Conservation (phyloP, 2,329 filamentous ascomycete genomes). For the Oidium heveae region DNA sequence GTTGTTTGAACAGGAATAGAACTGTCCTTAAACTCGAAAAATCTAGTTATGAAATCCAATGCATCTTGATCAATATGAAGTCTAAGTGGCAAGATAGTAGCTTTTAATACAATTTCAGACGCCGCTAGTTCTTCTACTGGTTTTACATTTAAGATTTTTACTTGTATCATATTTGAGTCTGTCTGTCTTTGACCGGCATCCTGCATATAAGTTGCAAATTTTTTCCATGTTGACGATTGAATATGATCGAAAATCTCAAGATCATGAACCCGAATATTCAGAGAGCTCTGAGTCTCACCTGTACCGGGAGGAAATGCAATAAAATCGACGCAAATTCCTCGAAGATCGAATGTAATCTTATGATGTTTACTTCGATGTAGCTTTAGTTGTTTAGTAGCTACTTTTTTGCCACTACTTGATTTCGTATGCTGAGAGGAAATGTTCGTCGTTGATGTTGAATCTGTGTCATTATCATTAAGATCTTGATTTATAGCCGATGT, state of each 20-base stretch:
- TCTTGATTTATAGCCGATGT: conserved; percentile 67
- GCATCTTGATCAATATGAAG: conserved; percentile 95
- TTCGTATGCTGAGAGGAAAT: conserved; percentile 31
- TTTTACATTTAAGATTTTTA: conserved; percentile 71
- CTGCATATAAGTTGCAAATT: conserved; percentile 83
- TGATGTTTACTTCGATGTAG: conserved; percentile 70
- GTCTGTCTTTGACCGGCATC: conserved; percentile 71
- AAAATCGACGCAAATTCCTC: conserved; percentile 60
- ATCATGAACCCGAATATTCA: conserved; percentile 60
- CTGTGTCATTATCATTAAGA: conserved; percentile 62
- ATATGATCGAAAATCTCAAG: conserved; percentile 87
- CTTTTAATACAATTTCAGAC: conserved; percentile 66
- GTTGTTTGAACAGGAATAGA: conserved; percentile 26
- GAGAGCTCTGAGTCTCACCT: conserved; percentile 64
- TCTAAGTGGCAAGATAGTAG: conserved; percentile 56
- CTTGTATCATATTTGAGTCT: conserved; percentile 67
- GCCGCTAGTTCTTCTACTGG: conserved; percentile 65
- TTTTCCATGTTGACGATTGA: conserved; percentile 91
- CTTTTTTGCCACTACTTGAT: conserved; percentile 15
- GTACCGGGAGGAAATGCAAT: conserved; percentile 51
- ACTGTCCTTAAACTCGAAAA: conserved; percentile 94
- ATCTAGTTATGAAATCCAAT: conserved; percentile 84
- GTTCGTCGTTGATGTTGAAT: conserved; percentile 70
- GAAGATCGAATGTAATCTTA: conserved; percentile 86
- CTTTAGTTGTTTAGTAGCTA: conserved; percentile 34